A percentile compares a stretch with the other conserved stretches of the same genome.
Evolutionary conservation across 257 asterid species (phyloP).

Genomic region (Coffea canephora): DNA sequence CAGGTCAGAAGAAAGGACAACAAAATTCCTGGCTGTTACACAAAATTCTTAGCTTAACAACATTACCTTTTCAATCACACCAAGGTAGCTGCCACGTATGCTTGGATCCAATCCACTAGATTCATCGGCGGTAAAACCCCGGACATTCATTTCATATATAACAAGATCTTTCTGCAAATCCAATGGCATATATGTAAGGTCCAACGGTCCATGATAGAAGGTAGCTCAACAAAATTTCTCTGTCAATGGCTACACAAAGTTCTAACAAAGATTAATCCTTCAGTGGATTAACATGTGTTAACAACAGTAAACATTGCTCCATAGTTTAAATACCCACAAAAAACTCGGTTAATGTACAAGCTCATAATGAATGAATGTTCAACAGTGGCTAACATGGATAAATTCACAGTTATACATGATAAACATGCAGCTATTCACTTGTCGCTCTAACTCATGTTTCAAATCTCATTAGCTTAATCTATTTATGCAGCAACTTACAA

Average conservation of each 20-base stretch:
- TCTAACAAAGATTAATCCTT: not conserved
- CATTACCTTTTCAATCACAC: slow-evolving; percentile 83
- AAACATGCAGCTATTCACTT: not conserved
- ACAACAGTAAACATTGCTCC: slow-evolving; percentile 6
- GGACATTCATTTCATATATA: slow-evolving; percentile 94
- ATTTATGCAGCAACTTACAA: slow-evolving; percentile 24
- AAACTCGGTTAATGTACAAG: not conserved
- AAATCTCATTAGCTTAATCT: not conserved
- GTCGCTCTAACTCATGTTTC: not conserved
- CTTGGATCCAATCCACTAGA: slow-evolving; percentile 74
- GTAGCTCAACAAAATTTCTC: not conserved
- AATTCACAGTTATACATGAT: slow-evolving; percentile 3
- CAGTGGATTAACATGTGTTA: not conserved
- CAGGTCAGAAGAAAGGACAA: not conserved
- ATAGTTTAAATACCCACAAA: not conserved
- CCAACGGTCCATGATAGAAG: not conserved
- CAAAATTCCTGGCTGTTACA: not conserved
- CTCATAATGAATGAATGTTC: not conserved
- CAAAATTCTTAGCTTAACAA: slow-evolving; percentile 3
- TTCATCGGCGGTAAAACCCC: slow-evolving; percentile 87
- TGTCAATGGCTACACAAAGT: not conserved
- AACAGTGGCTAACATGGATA: not conserved
- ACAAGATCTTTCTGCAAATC: slow-evolving; percentile 84
- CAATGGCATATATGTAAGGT: slow-evolving; percentile 15
- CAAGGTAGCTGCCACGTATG: slow-evolving; percentile 88